Percentiles rank a stretch among this genome's conserved stretches.
Conservation (phyloP, 768 basidiomycete genomes). For the Mycena pura region DNA sequence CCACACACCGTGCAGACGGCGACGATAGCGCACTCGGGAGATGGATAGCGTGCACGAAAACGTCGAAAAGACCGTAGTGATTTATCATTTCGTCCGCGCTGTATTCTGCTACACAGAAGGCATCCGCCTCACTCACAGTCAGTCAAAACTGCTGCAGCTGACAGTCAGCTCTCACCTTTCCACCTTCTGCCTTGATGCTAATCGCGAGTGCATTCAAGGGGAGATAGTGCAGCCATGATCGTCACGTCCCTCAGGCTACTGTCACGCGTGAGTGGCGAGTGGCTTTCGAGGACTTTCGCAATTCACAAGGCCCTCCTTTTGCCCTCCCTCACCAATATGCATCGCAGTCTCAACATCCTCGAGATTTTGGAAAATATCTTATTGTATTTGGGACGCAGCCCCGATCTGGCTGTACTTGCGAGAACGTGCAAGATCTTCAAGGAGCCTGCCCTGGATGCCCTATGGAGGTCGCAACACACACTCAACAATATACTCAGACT, state of each 20-base stretch:
- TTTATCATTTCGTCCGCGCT: constrained; percentile 54
- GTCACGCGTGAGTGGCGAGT: not conserved
- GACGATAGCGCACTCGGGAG: constrained; percentile 57
- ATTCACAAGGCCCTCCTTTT: no score
- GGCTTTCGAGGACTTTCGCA: no score
- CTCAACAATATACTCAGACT: not conserved
- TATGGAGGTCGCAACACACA: constrained; percentile 5
- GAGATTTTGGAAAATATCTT: not conserved
- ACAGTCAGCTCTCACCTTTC: constrained; percentile 58
- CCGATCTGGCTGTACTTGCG: constrained; percentile 4
- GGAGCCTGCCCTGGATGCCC: not conserved
- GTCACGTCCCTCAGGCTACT: constrained; percentile 67
- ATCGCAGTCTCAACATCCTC: not conserved
- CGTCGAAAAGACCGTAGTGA: constrained; percentile 56
- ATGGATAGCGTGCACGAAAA: constrained; percentile 53
- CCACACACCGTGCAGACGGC: constrained; percentile 62
- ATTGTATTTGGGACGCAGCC: no score
- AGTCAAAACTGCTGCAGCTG: no score
- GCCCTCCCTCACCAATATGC: no score
- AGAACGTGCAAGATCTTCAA: constrained; percentile 1
- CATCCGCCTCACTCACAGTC: constrained; percentile 52
- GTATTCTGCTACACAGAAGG: constrained; percentile 61
- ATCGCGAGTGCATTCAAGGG: constrained; percentile 58
- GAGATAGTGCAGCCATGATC: constrained; percentile 72
- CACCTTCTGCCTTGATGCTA: constrained; percentile 63